Evolutionary conservation across 345 rosid genomes (phyloP).

Genomic region (Carallia pectinifolia): DNA sequence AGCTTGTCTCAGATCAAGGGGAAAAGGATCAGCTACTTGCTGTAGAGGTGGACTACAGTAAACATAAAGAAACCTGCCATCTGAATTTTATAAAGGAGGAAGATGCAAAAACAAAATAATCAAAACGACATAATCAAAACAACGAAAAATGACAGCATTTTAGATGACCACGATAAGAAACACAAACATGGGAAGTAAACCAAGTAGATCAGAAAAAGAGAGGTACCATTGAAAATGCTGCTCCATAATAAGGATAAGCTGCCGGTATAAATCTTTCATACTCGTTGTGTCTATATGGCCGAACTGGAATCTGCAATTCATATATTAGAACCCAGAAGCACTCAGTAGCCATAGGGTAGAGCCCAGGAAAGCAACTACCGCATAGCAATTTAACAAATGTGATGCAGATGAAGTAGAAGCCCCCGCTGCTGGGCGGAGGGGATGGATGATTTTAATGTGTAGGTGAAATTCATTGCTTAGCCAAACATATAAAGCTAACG

Average conservation of each 20-base stretch:
- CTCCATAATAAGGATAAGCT: conserved; percentile 66
- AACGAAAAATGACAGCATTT: too few relatives aligned
- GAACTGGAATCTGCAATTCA: conserved; percentile 51
- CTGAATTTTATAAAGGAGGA: conserved; percentile 23
- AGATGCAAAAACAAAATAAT: neutral
- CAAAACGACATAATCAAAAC: neutral
- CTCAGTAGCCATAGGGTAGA: neutral
- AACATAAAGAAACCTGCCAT: conserved; percentile 66
- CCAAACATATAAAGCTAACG: too few relatives aligned
- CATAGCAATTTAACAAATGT: neutral
- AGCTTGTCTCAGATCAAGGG: neutral
- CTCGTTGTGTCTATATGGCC: conserved; percentile 63
- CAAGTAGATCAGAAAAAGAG: neutral
- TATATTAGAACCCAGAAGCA: neutral
- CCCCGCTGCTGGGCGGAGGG: too few relatives aligned
- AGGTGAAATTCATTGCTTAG: too few relatives aligned
- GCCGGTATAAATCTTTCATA: conserved; percentile 61
- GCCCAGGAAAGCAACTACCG: neutral
- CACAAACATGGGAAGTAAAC: neutral
- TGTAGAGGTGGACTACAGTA: conserved; percentile 49
- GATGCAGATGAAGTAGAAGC: neutral
- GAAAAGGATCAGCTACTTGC: conserved; percentile 32
- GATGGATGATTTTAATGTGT: too few relatives aligned
- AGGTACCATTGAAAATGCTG: conserved; percentile 50
- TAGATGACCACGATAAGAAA: too few relatives aligned